Conservation (phyloP, 352 stramenopile species). For the Pythium sp. region DNA sequence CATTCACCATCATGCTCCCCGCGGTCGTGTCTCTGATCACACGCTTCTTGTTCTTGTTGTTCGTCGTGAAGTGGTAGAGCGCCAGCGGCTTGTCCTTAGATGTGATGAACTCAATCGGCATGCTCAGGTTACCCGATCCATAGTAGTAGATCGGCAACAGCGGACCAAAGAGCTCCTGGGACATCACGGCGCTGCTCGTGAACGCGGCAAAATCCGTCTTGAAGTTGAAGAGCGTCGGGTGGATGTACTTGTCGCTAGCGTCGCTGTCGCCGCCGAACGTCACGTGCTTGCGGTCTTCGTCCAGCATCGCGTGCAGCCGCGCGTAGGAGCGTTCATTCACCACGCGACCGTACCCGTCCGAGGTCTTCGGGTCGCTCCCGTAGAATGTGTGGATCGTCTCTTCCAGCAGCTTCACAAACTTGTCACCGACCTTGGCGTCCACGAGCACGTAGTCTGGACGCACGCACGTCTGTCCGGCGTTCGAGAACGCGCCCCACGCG, state of each 20-base stretch:
- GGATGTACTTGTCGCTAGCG: slow-evolving; percentile 71
- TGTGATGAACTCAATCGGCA: slow-evolving; percentile 36
- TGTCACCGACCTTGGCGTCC: slow-evolving; percentile 65
- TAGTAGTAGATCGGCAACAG: slow-evolving; percentile 92
- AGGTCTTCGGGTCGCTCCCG: slow-evolving; percentile 43
- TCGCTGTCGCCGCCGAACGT: slow-evolving; percentile 61
- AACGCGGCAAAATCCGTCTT: slow-evolving; percentile 59
- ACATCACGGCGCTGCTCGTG: slow-evolving; percentile 62
- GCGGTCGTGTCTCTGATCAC: slow-evolving; percentile 49
- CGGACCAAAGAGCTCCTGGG: slow-evolving; percentile 96
- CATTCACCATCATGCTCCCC: slow-evolving; percentile 75
- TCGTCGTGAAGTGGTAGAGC: slow-evolving; percentile 80
- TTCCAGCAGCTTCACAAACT: slow-evolving; percentile 48
- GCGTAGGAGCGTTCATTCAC: slow-evolving; percentile 17
- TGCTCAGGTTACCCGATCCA: slow-evolving; percentile 29
- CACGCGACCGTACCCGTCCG: slow-evolving; percentile 42
- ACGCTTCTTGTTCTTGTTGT: slow-evolving; percentile 36
- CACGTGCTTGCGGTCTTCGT: slow-evolving; percentile 55
- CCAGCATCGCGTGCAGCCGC: slow-evolving; percentile 36
- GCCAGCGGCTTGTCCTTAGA: slow-evolving; percentile 73
- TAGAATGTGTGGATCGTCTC: slow-evolving; percentile 54
- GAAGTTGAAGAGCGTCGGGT: slow-evolving; percentile 89
- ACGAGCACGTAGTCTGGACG: slow-evolving; percentile 93
- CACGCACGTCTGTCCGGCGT: slow-evolving; percentile 95
- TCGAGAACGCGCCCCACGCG: slow-evolving; percentile 84